phyloP scores from a whole-genome alignment of 2,329 filamentous ascomycete genomes.

The Phialophora chinensis region DNA sequence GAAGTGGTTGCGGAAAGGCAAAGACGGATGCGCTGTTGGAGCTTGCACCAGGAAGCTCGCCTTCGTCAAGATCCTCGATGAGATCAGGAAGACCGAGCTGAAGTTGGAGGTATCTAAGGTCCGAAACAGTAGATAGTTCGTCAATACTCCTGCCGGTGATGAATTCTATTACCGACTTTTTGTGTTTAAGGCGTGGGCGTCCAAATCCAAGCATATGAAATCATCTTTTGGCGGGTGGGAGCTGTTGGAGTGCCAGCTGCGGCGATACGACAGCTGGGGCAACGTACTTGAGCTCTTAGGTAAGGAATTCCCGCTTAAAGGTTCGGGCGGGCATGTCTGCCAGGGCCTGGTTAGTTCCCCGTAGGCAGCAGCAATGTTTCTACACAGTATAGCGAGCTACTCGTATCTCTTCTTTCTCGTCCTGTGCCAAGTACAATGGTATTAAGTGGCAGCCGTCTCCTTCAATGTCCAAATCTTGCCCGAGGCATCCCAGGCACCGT shows the following conservation, averaged over 20 bases:
- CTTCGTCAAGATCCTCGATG: conserved; percentile 46
- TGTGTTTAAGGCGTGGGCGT: conserved; percentile 33
- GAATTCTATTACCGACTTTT: conserved; percentile 61
- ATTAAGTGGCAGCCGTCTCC: not conserved
- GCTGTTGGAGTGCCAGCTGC: conserved; percentile 16
- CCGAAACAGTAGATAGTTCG: conserved; percentile 45
- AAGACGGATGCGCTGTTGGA: conserved; percentile 42
- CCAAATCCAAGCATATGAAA: conserved; percentile 38
- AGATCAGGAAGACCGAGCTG: conserved; percentile 38
- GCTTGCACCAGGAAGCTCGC: conserved; percentile 46
- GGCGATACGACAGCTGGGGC: conserved; percentile 5
- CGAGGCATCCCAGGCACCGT: conserved; percentile 11
- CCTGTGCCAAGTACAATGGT: not conserved
- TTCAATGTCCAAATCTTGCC: not conserved
- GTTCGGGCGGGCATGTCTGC: not conserved
- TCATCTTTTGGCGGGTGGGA: conserved; percentile 24
- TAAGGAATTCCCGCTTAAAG: conserved; percentile 7
- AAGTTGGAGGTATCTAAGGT: conserved; percentile 35
- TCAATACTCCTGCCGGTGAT: conserved; percentile 59
- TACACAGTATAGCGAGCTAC: not conserved
- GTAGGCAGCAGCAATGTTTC: not conserved
- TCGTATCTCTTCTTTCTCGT: not conserved
- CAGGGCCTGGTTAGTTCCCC: not conserved
- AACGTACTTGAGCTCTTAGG: not conserved
- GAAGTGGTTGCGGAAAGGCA: conserved; percentile 38